Conservation (phyloP, 2,329 filamentous ascomycete species). For the Fusarium sterilihyphosum region DNA sequence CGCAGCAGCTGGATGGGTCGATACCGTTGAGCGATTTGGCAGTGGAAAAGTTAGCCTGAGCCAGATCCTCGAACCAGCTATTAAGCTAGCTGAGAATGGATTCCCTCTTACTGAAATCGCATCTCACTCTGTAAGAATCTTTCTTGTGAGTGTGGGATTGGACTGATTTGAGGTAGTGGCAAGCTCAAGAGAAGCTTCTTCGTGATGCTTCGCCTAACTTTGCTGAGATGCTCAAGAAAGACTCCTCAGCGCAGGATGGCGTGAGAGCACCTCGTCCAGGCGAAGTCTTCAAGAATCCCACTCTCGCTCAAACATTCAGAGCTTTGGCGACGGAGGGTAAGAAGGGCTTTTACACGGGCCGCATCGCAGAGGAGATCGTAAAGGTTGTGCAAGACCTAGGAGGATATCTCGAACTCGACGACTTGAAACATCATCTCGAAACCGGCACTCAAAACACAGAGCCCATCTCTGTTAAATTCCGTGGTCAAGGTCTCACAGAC, state of each 20-base stretch:
- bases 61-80: conserved; percentile 83
- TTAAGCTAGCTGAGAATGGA: conserved; percentile 85
- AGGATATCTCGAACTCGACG: conserved; percentile 80
- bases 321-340: conserved; percentile 83
- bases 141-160: accelerated
- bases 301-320: conserved; percentile 83
- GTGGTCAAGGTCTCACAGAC: conserved; percentile 63
- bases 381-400: conserved; percentile 80
- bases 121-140: conserved; percentile 68
- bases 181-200: conserved; percentile 68
- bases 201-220: conserved; percentile 84
- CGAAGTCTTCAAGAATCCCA: conserved; percentile 89
- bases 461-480: conserved; percentile 84
- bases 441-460: conserved; percentile 80
- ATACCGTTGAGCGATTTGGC: conserved; percentile 87
- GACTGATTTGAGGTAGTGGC: conserved; percentile 70
- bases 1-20: conserved; percentile 92
- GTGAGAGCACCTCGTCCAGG: conserved; percentile 80
- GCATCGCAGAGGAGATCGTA: conserved; percentile 82
- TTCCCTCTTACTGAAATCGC: conserved; percentile 89
- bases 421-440: conserved; percentile 79
- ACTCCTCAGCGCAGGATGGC: conserved; percentile 73
- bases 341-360: conserved; percentile 88
- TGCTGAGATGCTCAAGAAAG: conserved; percentile 85
- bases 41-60: conserved; percentile 83